A percentile compares a stretch with the other conserved stretches of the same genome.
Evolutionary conservation across 1,284 basidiomycete genomes (phyloP).

Genomic region (Ceratobasidium sp.): DNA sequence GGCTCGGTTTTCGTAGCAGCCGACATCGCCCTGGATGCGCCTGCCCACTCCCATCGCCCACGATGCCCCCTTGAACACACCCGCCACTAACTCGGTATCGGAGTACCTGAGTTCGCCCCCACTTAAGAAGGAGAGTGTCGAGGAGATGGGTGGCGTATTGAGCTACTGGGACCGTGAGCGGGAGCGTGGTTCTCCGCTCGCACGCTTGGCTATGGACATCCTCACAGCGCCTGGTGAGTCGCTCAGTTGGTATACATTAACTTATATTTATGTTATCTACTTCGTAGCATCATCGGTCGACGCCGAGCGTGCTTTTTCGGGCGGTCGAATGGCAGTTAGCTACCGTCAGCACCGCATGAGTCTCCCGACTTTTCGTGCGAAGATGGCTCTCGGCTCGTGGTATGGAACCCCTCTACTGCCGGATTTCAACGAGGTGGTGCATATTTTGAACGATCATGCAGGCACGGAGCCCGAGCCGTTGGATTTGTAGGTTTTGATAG

Average conservation of each 20-base stretch:
- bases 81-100: not conserved
- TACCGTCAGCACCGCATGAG: slow-evolving; percentile 14
- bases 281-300: slow-evolving; percentile 9
- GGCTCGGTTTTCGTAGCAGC: not conserved
- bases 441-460: not conserved
- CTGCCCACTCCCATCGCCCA: not conserved
- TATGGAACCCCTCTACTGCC: slow-evolving; percentile 6
- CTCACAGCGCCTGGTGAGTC: not conserved
- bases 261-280: not conserved
- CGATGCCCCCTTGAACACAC: not conserved
- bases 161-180: not conserved
- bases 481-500: not conserved
- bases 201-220: slow-evolving; percentile 10
- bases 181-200: not conserved
- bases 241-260: not conserved
- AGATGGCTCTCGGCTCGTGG: slow-evolving; percentile 17
- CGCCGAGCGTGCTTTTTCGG: slow-evolving; percentile 20
- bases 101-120: not conserved
- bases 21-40: not conserved
- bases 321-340: slow-evolving; percentile 13
- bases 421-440: not conserved
- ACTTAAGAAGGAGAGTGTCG: not conserved
- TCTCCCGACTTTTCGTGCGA: not conserved
- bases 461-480: not conserved
- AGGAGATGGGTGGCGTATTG: not conserved